phyloP scores from a whole-genome alignment of 164 flowering plant species.

The Umbellularia californica region DNA sequence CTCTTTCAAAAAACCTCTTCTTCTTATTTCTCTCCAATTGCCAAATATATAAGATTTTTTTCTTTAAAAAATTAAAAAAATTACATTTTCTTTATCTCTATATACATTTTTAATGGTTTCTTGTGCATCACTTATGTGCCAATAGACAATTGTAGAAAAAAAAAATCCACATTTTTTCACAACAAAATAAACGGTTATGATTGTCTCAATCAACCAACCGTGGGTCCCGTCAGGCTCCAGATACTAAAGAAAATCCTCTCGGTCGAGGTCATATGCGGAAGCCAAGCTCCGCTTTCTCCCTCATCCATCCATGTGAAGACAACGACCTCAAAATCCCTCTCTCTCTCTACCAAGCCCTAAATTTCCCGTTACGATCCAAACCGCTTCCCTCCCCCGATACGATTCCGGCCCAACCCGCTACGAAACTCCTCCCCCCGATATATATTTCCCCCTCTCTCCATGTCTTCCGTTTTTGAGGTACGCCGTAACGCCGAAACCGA shows the following conservation, averaged over 20 bases:
- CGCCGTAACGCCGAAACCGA: conserved; percentile 7
- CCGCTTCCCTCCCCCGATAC: background rate
- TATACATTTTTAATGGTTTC: no score
- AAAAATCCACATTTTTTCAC: no score
- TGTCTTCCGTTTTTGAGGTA: conserved; percentile 9
- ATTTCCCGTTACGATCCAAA: background rate
- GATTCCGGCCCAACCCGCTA: background rate
- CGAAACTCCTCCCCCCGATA: background rate
- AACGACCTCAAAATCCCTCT: background rate
- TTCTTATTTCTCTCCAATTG: no score
- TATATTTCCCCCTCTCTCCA: conserved; percentile 1
- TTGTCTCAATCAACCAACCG: no score
- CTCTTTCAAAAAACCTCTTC: no score
- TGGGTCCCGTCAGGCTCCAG: background rate
- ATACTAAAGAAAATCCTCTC: background rate
- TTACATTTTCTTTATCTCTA: no score
- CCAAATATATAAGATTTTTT: no score
- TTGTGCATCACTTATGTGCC: no score
- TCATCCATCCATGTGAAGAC: no score
- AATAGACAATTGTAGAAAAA: no score
- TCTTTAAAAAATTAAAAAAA: no score
- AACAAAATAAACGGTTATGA: no score
- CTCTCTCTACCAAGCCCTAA: background rate
- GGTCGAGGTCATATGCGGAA: background rate
- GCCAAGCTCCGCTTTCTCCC: background rate